These are phyloP conservation scores for Neurospora sp. DNA, from an alignment of 2,329 filamentous ascomycete genomes.

Conservation along the genomic window DNA sequence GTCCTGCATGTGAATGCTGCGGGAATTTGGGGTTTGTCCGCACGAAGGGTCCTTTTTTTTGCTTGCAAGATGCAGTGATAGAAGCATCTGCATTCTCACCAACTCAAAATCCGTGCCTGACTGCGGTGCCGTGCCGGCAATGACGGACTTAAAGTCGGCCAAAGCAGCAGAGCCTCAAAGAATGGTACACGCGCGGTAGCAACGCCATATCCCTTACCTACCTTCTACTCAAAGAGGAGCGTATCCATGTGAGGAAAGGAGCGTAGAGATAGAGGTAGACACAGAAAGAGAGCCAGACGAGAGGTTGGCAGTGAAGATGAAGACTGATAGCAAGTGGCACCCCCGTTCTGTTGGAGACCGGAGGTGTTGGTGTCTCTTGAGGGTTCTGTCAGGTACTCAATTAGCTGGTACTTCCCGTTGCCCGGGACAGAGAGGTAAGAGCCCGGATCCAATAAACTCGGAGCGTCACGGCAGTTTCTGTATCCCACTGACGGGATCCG, in stretches of 20 bases:
- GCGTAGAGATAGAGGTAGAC: too few species aligned
- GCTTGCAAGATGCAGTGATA: neutral
- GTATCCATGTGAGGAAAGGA: too few species aligned
- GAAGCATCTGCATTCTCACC: neutral
- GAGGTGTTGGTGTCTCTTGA: neutral
- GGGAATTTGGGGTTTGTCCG: neutral
- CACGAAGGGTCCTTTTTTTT: neutral
- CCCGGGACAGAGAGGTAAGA: neutral
- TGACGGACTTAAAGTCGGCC: neutral
- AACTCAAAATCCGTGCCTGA: neutral
- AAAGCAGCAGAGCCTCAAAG: neutral
- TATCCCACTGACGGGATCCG: neutral
- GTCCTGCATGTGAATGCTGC: neutral
- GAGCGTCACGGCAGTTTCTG: neutral
- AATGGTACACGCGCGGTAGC: neutral
- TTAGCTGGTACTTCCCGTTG: neutral
- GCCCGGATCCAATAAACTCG: neutral
- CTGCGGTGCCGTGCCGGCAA: neutral
- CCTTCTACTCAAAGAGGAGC: neutral
- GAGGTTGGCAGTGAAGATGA: too few species aligned
- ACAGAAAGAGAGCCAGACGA: too few species aligned
- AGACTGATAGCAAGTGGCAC: too few species aligned
- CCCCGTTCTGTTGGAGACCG: neutral
- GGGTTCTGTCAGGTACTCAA: neutral
- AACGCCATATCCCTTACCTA: neutral